These are phyloP conservation scores for Moricandia arvensis DNA, from an alignment of 345 rosid genomes.

Conservation along the genomic window DNA sequence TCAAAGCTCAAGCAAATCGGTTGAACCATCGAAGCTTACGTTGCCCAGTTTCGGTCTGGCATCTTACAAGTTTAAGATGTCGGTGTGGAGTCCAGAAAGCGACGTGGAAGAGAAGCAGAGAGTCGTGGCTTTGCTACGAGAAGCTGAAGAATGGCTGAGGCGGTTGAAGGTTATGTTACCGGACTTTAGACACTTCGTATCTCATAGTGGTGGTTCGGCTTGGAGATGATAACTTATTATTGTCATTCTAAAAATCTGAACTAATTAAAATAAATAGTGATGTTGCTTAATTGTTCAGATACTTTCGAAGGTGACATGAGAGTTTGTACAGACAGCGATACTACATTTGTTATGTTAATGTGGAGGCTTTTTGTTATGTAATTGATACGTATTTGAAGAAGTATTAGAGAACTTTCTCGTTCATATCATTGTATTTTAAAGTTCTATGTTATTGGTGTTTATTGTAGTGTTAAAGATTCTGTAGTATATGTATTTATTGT, in stretches of 20 bases:
- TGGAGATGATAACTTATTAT: conserved; percentile 21
- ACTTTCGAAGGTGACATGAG: not conserved
- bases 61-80: conserved; percentile 63
- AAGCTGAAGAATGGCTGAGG: conserved; percentile 81
- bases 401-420: not conserved
- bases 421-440: not conserved
- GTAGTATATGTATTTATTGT: not conserved
- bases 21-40: conserved; percentile 40
- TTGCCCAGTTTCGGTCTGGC: conserved; percentile 74
- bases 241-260: conserved; percentile 14
- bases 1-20: conserved; percentile 33
- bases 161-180: conserved; percentile 66
- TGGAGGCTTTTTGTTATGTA: conserved; percentile 13
- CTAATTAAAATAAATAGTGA: not conserved
- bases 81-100: conserved; percentile 50
- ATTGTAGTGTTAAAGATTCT: no score
- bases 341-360: conserved; percentile 19
- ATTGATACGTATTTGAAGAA: not conserved
- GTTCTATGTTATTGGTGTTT: not conserved
- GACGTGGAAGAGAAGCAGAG: conserved; percentile 47
- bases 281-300: conserved; percentile 5
- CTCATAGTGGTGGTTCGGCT: conserved; percentile 39
- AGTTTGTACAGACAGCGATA: conserved; percentile 32
- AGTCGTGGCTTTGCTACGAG: conserved; percentile 47
- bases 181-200: conserved; percentile 65